phyloP scores from a whole-genome alignment of 2,329 filamentous ascomycete genomes.

The Penicillium palitans region DNA sequence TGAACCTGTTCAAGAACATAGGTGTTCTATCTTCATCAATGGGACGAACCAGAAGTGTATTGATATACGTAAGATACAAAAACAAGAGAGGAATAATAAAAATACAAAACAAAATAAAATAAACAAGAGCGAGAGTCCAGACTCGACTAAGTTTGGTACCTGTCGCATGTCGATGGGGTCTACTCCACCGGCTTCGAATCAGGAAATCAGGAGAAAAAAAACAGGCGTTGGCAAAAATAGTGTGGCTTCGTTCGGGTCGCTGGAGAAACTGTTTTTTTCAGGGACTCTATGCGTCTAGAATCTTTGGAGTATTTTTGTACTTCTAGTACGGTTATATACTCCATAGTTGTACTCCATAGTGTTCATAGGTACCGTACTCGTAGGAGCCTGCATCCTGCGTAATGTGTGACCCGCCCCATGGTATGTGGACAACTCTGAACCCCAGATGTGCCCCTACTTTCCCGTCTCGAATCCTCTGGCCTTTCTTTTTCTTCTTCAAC shows the following conservation, averaged over 20 bases:
- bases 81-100: not conserved
- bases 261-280: not conserved
- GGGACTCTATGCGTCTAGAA: not conserved
- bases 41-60: not conserved
- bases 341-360: not conserved
- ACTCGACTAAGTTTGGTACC: constrained; percentile 11
- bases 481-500: not conserved
- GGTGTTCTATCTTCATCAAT: not conserved
- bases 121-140: not conserved
- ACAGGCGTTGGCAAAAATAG: not conserved
- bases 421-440: constrained; percentile 13
- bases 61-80: not conserved
- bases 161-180: constrained; percentile 10
- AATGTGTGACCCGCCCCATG: constrained; percentile 12
- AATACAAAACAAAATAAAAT: not conserved
- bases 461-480: not conserved
- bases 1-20: not conserved
- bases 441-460: constrained; percentile 14
- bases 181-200: constrained; percentile 4
- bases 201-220: not conserved
- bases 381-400: not conserved
- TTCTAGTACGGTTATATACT: not conserved
- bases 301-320: not conserved
- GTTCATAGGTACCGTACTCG: not conserved
- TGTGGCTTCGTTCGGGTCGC: constrained; percentile 3